Base-by-base conservation (phyloP, 2,329 filamentous ascomycete genomes). In the Aspergillus sp. region DNA sequence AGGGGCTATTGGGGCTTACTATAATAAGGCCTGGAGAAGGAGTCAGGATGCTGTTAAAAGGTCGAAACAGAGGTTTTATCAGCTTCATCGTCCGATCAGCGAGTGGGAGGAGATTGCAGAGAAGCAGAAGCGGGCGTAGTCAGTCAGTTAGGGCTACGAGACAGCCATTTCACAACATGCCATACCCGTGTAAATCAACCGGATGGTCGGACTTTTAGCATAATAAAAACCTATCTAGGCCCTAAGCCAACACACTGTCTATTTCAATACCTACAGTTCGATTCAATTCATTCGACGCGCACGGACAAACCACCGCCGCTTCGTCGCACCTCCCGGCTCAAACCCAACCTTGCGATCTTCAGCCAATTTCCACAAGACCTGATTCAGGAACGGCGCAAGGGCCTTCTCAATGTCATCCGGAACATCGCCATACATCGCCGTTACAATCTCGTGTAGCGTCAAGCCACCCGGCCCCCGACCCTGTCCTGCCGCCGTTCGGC, bases 281-380 rank as follows among this genome's bases (percentile, higher is more conserved):
- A 26, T 49, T 50, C 36, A 50, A 43, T 43, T 30, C 36, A 8
- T 9, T 22, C 26, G 24, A 18, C 48, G 38, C 24, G 38, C 39
- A 42, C 51, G 45, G 11, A 54, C 51, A 41, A 48, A 54, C 51
- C 51, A 78, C 76, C 78, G 80, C 57, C 66, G 73, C 65, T 73
- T 77, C 42, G 62, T 59, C 0, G 73, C 72, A 4, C 53, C 64
- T 30, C 66, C 64, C 1, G 77, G 48, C 53, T 76, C 62, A 63
- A 80, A 80, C 0, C 60, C 78, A 6, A 81, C 77, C 48, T 65
- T 74, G 0, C 71, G 67, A 62, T 80, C 78, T 47, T 73, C 77
- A 0, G 76, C 75, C 48, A 81, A 59, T 62, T 80, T 80, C 39
- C 69, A 48, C 32, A 80, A 55, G 0, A 78, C 69, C 64, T 80